Conservation (phyloP, 148 eudicot genomes). For the Fallopia convolvulus region DNA sequence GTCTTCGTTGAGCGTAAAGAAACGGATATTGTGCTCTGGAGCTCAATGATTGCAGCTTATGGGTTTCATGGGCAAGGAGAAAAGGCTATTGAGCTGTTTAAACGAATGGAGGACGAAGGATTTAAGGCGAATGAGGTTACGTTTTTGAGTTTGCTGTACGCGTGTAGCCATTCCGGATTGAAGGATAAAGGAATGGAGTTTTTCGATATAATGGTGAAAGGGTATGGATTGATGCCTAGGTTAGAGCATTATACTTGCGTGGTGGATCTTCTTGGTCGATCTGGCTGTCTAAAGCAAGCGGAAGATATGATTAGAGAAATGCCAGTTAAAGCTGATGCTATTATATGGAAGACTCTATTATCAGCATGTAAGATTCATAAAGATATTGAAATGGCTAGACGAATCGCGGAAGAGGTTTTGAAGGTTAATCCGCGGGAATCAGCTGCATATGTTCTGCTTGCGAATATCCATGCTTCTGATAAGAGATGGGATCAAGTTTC, state of each 20-base stretch:
- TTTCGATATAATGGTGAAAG: conserved; percentile 48
- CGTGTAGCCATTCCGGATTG: conserved; percentile 78
- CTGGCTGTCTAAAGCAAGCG: conserved; percentile 62
- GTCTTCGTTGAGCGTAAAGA: conserved; percentile 39
- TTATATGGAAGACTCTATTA: conserved; percentile 80
- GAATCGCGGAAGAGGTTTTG: conserved; percentile 55
- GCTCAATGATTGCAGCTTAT: conserved; percentile 83
- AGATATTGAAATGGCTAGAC: conserved; percentile 52
- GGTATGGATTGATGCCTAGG: conserved; percentile 40
- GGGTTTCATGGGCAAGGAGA: conserved; percentile 84
- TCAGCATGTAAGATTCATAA: conserved; percentile 76
- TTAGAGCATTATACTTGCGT: conserved; percentile 74
- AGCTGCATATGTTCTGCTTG: conserved; percentile 64
- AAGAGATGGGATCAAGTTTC: conserved; percentile 67
- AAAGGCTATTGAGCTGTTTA: conserved; percentile 50
- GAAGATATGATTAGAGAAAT: conserved; percentile 62
- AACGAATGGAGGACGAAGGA: conserved; percentile 46
- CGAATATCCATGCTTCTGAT: conserved; percentile 64
- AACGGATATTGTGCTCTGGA: conserved; percentile 55
- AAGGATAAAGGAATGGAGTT: conserved; percentile 57
- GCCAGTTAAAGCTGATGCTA: conserved; percentile 59
- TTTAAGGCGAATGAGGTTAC: conserved; percentile 63
- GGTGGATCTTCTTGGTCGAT: conserved; percentile 74
- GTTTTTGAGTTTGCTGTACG: conserved; percentile 68
- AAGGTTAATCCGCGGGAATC: conserved; percentile 54